Evolutionary conservation across 805 yeast genomes (phyloP), one percentile per base, ranked within the genome.

Genomic region (Ogataea ganodermae): DNA sequence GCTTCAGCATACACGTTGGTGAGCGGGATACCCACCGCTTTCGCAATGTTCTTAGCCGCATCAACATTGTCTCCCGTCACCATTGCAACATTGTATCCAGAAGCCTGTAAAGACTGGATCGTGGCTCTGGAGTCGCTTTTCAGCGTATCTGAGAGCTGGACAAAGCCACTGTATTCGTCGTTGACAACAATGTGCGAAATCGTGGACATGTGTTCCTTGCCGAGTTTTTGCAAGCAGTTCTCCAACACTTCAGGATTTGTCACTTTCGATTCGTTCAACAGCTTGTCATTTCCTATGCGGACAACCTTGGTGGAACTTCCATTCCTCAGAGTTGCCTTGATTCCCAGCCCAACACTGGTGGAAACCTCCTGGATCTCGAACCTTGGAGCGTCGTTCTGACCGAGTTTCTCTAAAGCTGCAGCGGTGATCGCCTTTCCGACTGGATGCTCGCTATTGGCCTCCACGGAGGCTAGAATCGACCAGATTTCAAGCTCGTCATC

Each of bases 371-470:
- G 55, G 26, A 77, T 56, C 10, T 60, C 49, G 6, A 62, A 39
- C 3, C 55, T 43, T 6, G 35, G 8, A 5, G 28, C 16, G 3
- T 35, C n/a, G n/a, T 37, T 23, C 7, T 46, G 17, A 4, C 39
- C 39, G 18, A 57, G 27, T 18, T 43, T 22, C 10, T 35, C 44
- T 12, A 38, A 6, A 1, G 68, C 59, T 3, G 68, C 69, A 10
- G 63, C 67, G 0, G 75, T 71, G 27, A 94, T 75, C 0, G 96
- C 90, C 50, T 70, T 76, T 4, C 91, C 97, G 35, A 88, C 78
- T 0, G 98, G 97, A 66, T 94, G 99, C 65, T 90, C 96, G 50
- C 91, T 84, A 42, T 76, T 75, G 6, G 65, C 53, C 65, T 94
- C 98, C 8, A 83, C 66, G 0, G 81, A 71, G 3, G 83, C 79